Conservation (phyloP, 345 rosid genomes). For the Arabidopsis suecica region DNA sequence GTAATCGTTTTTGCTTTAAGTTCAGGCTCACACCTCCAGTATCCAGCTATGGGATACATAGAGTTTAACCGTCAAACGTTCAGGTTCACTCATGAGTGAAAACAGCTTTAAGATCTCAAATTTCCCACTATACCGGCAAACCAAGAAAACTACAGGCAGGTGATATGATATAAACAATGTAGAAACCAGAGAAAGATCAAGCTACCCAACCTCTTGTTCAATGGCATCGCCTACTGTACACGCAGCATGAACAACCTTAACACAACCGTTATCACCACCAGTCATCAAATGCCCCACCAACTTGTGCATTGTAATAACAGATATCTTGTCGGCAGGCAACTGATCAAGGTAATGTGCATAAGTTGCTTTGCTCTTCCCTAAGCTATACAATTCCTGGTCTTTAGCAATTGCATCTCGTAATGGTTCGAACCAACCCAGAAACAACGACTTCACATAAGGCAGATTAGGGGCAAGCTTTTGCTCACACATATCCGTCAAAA, state of each 20-base stretch:
- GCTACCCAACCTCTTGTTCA: conserved; percentile 85
- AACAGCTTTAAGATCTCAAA: conserved; percentile 10
- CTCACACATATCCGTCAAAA: conserved; percentile 88
- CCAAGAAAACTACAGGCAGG: conserved; percentile 8
- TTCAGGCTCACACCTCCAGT: conserved; percentile 23
- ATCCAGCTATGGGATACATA: conserved; percentile 10
- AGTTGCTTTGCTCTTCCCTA: conserved; percentile 57
- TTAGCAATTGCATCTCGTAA: conserved; percentile 65
- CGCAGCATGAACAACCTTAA: conserved; percentile 79
- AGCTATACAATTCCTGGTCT: conserved; percentile 70
- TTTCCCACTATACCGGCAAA: background rate
- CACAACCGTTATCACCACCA: conserved; percentile 73
- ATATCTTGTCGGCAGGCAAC: conserved; percentile 90
- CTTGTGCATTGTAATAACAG: conserved; percentile 96
- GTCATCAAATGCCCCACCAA: conserved; percentile 77
- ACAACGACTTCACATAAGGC: conserved; percentile 88
- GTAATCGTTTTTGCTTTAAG: background rate
- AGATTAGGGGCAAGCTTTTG: conserved; percentile 90
- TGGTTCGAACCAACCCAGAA: conserved; percentile 98
- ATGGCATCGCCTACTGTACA: conserved; percentile 79
- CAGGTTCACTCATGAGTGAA: conserved; percentile 1
- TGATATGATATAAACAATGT: conserved; percentile 21
- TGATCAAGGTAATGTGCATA: conserved; percentile 66
- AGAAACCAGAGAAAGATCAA: conserved; percentile 23
- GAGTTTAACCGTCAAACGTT: conserved; percentile 1